phyloP scores from a whole-genome alignment of 2,329 filamentous ascomycete species.

The Aspergillus pseudonomiae region DNA sequence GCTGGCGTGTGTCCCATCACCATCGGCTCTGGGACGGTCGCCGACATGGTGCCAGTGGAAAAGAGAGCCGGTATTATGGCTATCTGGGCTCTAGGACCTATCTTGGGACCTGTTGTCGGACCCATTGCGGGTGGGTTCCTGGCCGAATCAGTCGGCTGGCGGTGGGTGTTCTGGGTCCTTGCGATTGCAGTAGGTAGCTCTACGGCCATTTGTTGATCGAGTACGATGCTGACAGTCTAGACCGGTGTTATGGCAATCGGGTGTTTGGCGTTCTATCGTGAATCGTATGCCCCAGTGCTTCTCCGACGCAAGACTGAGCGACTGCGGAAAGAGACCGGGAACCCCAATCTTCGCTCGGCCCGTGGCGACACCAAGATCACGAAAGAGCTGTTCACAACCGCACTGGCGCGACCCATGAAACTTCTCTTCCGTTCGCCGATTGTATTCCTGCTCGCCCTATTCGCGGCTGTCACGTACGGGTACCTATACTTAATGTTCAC shows the following conservation, averaged over 20 bases:
- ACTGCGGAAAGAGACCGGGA: conserved; percentile 32
- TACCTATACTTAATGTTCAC: conserved; percentile 57
- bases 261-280: conserved; percentile 31
- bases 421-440: conserved; percentile 39
- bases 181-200: conserved; percentile 33
- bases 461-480: conserved; percentile 55
- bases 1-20: conserved; percentile 66
- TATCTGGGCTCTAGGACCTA: conserved; percentile 48
- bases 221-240: conserved; percentile 13
- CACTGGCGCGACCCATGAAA: conserved; percentile 48
- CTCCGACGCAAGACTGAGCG: conserved; percentile 30
- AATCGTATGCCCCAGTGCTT: conserved; percentile 36
- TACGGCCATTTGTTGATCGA: too few relatives aligned
- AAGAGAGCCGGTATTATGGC: conserved; percentile 63
- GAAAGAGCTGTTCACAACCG: conserved; percentile 40
- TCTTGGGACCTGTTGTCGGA: conserved; percentile 44
- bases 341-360: conserved; percentile 22
- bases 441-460: conserved; percentile 48
- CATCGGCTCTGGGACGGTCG: conserved; percentile 67
- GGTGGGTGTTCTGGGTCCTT: conserved; percentile 47
- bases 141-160: conserved; percentile 38
- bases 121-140: conserved; percentile 42
- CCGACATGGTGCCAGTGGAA: conserved; percentile 64
- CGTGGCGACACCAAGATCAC: conserved; percentile 40
- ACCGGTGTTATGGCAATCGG: conserved; percentile 24